Base-by-base conservation (phyloP, 441 rosid genomes). In the Euphorbia schlechtendalii region DNA sequence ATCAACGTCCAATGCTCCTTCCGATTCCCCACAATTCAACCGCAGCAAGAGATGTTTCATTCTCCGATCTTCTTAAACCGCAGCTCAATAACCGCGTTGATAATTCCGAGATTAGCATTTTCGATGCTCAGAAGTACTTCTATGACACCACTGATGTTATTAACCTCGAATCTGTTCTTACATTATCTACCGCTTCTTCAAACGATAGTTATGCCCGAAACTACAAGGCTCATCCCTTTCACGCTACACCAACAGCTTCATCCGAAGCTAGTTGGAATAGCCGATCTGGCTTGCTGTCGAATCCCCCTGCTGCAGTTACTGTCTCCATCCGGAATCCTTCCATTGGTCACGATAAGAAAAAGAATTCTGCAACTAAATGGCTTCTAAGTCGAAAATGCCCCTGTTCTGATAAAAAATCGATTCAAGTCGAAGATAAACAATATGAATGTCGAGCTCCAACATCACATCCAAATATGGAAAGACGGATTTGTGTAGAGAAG, bases 241-340 rank as follows among this genome's bases (percentile, higher is more conserved):
- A 78, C 22, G 82, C 87, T 17, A 83, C 90, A 8, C 92, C 87
- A 3, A 86, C 86, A 11, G 84, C 88, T 41, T 90, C 97, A 0
- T 90, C 96, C 1, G 95, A 93, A 76, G 97, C 91, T 2, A 93
- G 97, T 62, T 93, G 95, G 96, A 93, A 90, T 67, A 90, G 97
- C 74, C 95, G 81, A 83, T 79, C 84, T 18, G 96, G 95, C 9
- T 74, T 90, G 63, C 65, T 93, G 52, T 65, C 82, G 13, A 83
- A 82, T 62, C 74, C 86, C 18, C 86, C 88, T 0, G 88, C 88
- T 3, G 82, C 85, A 40, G 22, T 70, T 22, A 69, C 78, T 11
- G 76, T 81, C 14, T 66, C 83, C n/a, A 61, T 73, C 69, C 71
- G 68, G 21, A 79, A 71, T 52, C 75, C 66, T 24, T 14, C 62